A percentile compares a stretch with the other conserved stretches of the same genome.
Conservation (phyloP, 768 basidiomycete genomes). For the Suillus hirtellus region DNA sequence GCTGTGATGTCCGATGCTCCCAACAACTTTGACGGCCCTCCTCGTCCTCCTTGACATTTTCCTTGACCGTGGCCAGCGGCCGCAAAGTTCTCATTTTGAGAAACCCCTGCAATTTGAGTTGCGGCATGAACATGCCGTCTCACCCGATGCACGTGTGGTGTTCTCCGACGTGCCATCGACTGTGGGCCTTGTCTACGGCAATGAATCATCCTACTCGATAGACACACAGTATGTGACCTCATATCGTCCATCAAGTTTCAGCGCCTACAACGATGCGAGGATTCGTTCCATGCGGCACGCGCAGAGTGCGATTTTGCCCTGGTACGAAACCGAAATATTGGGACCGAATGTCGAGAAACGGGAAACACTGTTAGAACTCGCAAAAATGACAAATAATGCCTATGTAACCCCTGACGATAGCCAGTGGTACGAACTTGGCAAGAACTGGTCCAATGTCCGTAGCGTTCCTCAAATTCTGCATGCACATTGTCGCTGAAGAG, state of each 20-base stretch:
- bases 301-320: slow-evolving; percentile 49
- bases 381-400: slow-evolving; percentile 95
- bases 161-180: slow-evolving; percentile 49
- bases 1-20: slow-evolving; percentile 33
- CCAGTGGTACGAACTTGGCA: slow-evolving; percentile 77
- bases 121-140: slow-evolving; percentile 62
- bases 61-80: slow-evolving; percentile 11
- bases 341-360: slow-evolving; percentile 79
- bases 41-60: slow-evolving; percentile 41
- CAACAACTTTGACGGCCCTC: slow-evolving; percentile 46
- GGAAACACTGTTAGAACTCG: slow-evolving; percentile 75
- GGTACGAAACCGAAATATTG: slow-evolving; percentile 74
- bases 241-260: slow-evolving; percentile 50
- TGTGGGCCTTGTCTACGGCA: slow-evolving; percentile 15
- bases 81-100: background rate
- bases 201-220: slow-evolving; percentile 36
- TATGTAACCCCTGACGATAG: slow-evolving; percentile 64
- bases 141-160: slow-evolving; percentile 46
- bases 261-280: slow-evolving; percentile 43
- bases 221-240: slow-evolving; percentile 38
- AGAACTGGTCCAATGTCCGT: slow-evolving; percentile 61
- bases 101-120: slow-evolving; percentile 49
- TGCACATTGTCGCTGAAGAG: background rate
- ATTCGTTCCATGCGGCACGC: slow-evolving; percentile 45
- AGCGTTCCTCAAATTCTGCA: slow-evolving; percentile 3